These are phyloP conservation scores for Camellia oleifera DNA, from an alignment of 179 eudicot genomes.

Conservation along the genomic window DNA sequence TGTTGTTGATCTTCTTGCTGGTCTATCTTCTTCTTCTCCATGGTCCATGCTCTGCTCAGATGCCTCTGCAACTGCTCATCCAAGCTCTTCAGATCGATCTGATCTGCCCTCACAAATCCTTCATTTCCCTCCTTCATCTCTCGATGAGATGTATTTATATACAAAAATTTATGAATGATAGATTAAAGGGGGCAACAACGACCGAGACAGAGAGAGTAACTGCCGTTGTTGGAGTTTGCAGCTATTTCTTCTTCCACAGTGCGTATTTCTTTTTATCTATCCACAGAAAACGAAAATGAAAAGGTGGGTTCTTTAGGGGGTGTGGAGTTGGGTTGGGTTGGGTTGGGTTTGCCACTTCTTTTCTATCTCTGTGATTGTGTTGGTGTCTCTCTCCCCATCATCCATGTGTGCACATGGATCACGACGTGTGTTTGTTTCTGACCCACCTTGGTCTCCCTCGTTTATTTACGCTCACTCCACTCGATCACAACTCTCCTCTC, in stretches of 20 bases:
- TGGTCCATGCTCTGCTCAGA: constrained; percentile 61
- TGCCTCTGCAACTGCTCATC: constrained; percentile 92
- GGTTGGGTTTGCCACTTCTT: background rate
- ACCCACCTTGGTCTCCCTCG: constrained; percentile 15
- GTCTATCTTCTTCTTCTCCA: constrained; percentile 53
- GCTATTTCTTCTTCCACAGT: background rate
- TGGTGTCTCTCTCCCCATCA: background rate
- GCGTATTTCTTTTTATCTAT: no score
- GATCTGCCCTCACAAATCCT: constrained; percentile 90
- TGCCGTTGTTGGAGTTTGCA: constrained; percentile 1
- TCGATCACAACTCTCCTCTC: background rate
- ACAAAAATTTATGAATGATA: background rate
- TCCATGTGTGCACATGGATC: constrained; percentile 29
- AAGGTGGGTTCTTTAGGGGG: background rate
- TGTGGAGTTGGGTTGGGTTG: background rate
- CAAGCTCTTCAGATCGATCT: constrained; percentile 89
- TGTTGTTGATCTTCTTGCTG: background rate
- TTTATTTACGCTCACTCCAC: no score
- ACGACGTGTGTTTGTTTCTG: constrained; percentile 8
- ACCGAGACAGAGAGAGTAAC: constrained; percentile 12
- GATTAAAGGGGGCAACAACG: background rate
- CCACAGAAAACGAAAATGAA: no score
- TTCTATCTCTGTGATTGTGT: background rate
- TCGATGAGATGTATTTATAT: background rate
- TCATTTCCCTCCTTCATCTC: constrained; percentile 53